A percentile compares a stretch with the other conserved stretches of the same genome.
These are phyloP conservation scores for Picea sitchensis DNA, from an alignment of 75 land plant genomes.

Conservation along the genomic window DNA sequence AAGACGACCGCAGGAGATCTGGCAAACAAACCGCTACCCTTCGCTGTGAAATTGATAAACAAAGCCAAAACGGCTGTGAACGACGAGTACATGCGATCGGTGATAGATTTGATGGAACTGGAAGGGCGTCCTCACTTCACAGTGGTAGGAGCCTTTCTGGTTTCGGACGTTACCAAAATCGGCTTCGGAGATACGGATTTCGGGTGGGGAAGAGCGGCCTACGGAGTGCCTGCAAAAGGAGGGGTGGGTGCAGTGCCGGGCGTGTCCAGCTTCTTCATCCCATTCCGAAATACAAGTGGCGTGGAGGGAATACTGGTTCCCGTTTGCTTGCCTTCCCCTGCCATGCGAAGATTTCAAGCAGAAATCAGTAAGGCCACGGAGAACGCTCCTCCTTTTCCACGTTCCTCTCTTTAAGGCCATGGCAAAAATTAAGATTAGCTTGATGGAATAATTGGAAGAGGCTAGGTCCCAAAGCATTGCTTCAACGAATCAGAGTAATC, in stretches of 20 bases:
- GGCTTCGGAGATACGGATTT: conserved; percentile 32
- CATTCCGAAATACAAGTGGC: conserved; percentile 10
- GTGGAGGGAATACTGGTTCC: conserved; percentile 36
- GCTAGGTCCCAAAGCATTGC: no score
- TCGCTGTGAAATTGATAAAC: conserved; percentile 38
- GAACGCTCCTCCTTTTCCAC: no score
- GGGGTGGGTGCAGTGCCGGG: conserved; percentile 6
- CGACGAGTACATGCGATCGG: conserved; percentile 62
- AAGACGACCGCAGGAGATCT: conserved; percentile 40
- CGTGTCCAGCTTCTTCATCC: conserved; percentile 5
- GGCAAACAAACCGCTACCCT: conserved; percentile 26
- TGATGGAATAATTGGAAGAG: no score
- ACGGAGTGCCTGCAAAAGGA: conserved; percentile 8
- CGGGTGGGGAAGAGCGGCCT: conserved; percentile 41
- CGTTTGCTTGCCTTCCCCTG: conserved; percentile 28
- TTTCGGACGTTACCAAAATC: conserved; percentile 30
- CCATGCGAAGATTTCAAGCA: conserved; percentile 30
- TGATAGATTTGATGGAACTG: conserved; percentile 47
- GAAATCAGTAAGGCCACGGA: conserved; percentile 4
- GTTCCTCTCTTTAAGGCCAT: no score
- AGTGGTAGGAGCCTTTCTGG: conserved; percentile 24
- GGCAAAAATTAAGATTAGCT: no score
- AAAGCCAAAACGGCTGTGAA: conserved; percentile 29
- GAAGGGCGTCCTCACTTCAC: conserved; percentile 18
- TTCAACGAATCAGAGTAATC: no score